A percentile compares a stretch with the other conserved stretches of the same genome.
Conservation (phyloP, 2,329 filamentous ascomycete species). For the Dryadomyces quercivorus region DNA sequence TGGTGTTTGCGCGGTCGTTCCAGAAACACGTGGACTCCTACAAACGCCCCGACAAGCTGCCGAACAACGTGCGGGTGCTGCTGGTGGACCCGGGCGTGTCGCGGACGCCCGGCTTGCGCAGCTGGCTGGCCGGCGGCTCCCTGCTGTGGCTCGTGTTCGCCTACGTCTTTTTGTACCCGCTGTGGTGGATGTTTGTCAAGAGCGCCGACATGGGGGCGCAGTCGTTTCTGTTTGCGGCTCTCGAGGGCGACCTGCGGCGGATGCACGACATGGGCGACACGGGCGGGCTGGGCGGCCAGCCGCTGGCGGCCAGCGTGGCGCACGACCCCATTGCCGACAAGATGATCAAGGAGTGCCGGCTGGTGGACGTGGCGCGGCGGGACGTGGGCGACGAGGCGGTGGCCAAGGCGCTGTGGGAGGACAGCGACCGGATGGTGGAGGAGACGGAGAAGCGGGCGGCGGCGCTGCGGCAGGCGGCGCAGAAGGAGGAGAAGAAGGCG, state of each 20-base stretch:
- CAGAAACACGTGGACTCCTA: constrained; percentile 85
- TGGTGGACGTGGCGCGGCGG: constrained; percentile 55
- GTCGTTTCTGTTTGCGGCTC: constrained; percentile 71
- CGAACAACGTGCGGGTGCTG: constrained; percentile 71
- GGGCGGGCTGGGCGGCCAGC: background rate
- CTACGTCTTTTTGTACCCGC: constrained; percentile 65
- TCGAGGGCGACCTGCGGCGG: constrained; percentile 62
- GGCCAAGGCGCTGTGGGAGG: constrained; percentile 81
- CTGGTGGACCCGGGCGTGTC: constrained; percentile 78
- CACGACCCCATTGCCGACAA: constrained; percentile 21
- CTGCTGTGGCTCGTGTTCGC: constrained; percentile 62
- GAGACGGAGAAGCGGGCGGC: constrained; percentile 70
- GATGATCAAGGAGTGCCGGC: constrained; percentile 79
- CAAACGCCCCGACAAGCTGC: constrained; percentile 69
- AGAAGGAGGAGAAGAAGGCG: constrained; percentile 14
- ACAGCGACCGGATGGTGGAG: constrained; percentile 75
- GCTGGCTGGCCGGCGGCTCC: constrained; percentile 78
- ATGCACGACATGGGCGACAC: constrained; percentile 18
- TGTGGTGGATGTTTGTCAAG: constrained; percentile 85
- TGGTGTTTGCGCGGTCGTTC: constrained; percentile 79
- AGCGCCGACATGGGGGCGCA: constrained; percentile 74
- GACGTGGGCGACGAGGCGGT: constrained; percentile 69
- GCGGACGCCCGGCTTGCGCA: constrained; percentile 74
- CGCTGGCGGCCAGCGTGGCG: constrained; percentile 38
- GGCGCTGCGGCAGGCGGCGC: constrained; percentile 22